Base-by-base conservation (phyloP, 192 early-diverging fungal species). In the Globomyces pollinis-pini region DNA sequence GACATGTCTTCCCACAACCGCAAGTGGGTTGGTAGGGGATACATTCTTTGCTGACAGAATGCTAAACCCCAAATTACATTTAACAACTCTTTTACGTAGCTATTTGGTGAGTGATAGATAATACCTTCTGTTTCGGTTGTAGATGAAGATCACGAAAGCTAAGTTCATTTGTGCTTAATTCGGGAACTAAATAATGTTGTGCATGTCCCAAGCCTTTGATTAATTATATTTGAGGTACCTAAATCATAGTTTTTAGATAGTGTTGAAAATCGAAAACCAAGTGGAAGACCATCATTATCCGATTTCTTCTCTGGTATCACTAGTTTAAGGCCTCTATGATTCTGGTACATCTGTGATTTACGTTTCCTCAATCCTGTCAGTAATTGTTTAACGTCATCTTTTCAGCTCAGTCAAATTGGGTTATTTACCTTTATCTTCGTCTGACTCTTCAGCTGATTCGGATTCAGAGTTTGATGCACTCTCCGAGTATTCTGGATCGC, bases 21-120 rank as follows among this genome's bases (percentile, higher is more conserved):
- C 30, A 11, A 62, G 33, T 20, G 64, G 49, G 5, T 52, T 35
- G 1, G 67, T 61, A 9, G 29, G 9, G 0, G 55, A 15, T 5
- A 76, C 50, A 50, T 63, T 57, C 30, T 66, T 63, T 2, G 68
- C 74, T 13, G 70, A 65, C 12, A 71, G 55, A 12, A 79, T 21
- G 24, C 62, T 64, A 60, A 79, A 77, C 8, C 69, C 71, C 13
- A 77, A 47, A 6, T 68, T 79, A 53, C 66, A 70, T 38, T 61
- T 50, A 7, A 61, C 61, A 7, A 62, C 53, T 16, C 61, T 52
- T 31, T 62, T 59, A 16, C 60, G 42, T n/a, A n/a, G n/a, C 34
- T n/a, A 16, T 33, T 45, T 18, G 15, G 8, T 21, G 2, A 16
- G 9, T 13, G 63, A 26, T 21, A n/a, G n/a, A n/a, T n/a, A n/a